phyloP scores from a whole-genome alignment of 176 grass and related monocot species.

The Lolium multiflorum region DNA sequence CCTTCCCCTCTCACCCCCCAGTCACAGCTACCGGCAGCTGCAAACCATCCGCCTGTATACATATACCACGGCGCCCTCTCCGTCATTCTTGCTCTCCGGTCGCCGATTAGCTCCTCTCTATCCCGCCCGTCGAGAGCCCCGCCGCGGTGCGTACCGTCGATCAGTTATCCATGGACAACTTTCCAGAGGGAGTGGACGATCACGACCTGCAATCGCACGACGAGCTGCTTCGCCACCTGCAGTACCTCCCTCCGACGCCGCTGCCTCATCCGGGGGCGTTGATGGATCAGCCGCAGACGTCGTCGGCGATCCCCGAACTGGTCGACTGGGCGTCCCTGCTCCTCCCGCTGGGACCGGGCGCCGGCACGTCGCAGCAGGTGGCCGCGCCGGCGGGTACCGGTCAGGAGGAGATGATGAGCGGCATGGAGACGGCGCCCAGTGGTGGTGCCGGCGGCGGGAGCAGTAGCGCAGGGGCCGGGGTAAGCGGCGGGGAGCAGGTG shows the following conservation, averaged over 20 bases:
- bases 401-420: neutral
- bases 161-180: slow-evolving; percentile 31
- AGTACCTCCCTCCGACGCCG: slow-evolving; percentile 10
- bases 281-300: neutral
- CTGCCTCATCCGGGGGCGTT: neutral
- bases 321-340: slow-evolving; percentile 57
- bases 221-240: neutral
- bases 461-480: neutral
- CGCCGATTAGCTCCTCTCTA: neutral
- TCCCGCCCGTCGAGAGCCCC: neutral
- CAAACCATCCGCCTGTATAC: slow-evolving; percentile 22
- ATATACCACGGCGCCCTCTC: slow-evolving; percentile 38
- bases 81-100: neutral
- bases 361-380: slow-evolving; percentile 22
- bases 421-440: neutral
- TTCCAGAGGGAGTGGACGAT: neutral
- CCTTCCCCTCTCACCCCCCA: slow-evolving; percentile 74
- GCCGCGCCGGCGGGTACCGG: neutral
- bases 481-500: neutral
- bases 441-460: neutral
- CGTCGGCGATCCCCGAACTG: slow-evolving; percentile 1
- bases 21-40: slow-evolving; percentile 50
- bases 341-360: neutral
- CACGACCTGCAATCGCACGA: neutral
- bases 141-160: neutral